A percentile compares a stretch with the other conserved stretches of the same genome.
These are phyloP conservation scores for Podospora didyma DNA, from an alignment of 495 filamentous ascomycete genomes.

Conservation along the genomic window DNA sequence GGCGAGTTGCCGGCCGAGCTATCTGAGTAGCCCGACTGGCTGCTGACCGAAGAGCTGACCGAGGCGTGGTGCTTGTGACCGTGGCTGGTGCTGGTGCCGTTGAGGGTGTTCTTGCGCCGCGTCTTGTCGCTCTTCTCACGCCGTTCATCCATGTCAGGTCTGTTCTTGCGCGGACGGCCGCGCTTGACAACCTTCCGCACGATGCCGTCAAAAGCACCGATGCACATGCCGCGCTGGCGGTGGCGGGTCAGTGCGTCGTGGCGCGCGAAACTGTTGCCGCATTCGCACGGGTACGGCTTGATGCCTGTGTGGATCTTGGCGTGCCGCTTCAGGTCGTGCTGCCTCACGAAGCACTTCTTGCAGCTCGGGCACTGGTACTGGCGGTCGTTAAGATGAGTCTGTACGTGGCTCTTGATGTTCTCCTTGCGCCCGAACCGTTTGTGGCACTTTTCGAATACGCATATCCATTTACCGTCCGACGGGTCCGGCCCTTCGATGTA, in stretches of 20 bases:
- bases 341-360: conserved; percentile 89
- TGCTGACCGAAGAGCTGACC: conserved; percentile 32
- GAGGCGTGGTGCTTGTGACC: conserved; percentile 31
- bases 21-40: conserved; percentile 47
- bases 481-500: conserved; percentile 80
- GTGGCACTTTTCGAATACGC: conserved; percentile 72
- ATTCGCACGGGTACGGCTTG: conserved; percentile 88
- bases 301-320: conserved; percentile 92
- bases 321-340: conserved; percentile 95
- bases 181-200: conserved; percentile 57
- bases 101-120: conserved; percentile 40
- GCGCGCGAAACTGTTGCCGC: conserved; percentile 84
- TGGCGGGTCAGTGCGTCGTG: conserved; percentile 94
- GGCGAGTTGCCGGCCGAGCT: conserved; percentile 44
- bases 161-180: conserved; percentile 44
- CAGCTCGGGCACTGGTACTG: conserved; percentile 88
- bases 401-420: conserved; percentile 96
- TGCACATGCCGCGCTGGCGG: conserved; percentile 89
- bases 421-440: conserved; percentile 90
- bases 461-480: conserved; percentile 76
- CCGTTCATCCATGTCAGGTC: conserved; percentile 57
- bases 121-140: conserved; percentile 59
- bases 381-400: conserved; percentile 92
- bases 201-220: conserved; percentile 82
- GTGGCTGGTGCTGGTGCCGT: not conserved